Percentiles rank a stretch among this genome's conserved stretches.
phyloP scores from a whole-genome alignment of 345 rosid species.

The Syzygium aromaticum region DNA sequence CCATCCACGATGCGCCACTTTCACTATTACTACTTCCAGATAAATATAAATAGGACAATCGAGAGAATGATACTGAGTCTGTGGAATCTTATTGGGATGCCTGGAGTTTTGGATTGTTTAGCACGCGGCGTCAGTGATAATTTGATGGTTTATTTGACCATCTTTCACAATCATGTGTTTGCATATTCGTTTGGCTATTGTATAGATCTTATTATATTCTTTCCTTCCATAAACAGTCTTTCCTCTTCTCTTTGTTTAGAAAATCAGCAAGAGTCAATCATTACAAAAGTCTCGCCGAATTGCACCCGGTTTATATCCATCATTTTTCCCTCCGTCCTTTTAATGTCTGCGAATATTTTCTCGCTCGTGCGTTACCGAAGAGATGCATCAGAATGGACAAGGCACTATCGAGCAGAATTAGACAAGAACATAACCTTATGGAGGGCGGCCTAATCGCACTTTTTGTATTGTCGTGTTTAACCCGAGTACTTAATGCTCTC shows the following conservation, averaged over 20 bases:
- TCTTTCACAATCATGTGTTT: neutral
- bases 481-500: neutral
- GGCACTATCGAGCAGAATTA: neutral
- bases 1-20: neutral
- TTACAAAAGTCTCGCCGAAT: neutral
- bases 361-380: neutral
- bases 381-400: neutral
- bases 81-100: neutral
- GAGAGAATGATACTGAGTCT: neutral
- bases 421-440: neutral
- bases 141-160: constrained; percentile 33
- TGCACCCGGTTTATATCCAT: neutral
- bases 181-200: neutral
- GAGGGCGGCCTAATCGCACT: neutral
- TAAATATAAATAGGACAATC: neutral
- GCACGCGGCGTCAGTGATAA: neutral
- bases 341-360: neutral
- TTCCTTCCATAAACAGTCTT: neutral
- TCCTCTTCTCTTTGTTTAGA: neutral
- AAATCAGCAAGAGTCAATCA: neutral
- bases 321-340: neutral
- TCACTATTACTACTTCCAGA: neutral
- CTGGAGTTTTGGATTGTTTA: neutral
- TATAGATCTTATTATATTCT: neutral
- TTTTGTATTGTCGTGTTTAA: neutral